Base-by-base conservation (phyloP, 352 stramenopile genomes). In the Phytophthora gonapodyides region DNA sequence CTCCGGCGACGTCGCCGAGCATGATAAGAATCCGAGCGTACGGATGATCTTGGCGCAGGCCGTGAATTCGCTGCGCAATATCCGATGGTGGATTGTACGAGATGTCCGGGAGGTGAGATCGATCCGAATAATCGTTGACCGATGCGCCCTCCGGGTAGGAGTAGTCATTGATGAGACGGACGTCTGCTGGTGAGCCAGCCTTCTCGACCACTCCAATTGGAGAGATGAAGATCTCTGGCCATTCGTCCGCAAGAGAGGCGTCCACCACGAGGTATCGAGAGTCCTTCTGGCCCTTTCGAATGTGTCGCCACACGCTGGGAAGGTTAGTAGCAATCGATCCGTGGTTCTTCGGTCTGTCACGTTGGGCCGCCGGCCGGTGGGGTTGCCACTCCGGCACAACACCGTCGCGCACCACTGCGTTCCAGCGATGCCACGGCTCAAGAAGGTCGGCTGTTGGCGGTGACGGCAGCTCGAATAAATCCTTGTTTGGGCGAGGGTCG, bases 121-220 rank as follows among this genome's bases (percentile, higher is more conserved):
- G 53, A 13, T 61, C 53, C 2, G 53, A 46, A 27, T 46, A 61
- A 24, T 61, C 41, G n/a, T 61, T 61, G 12, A 61, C 19, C 4
- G 40, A 61, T 7, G 30, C 8, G 6, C 13, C 30, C 6, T 41
- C 46, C 8, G 53, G 52, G 27, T 46, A 41, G 8, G 53, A 52
- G 16, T 45, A 61, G 53, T 61, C 42, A 36, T 51, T 30, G 11
- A 61, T 43, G 2, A 61, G 21, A 5, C 24, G 41, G 21, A 61
- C 31, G 30, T 61, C 53, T 11, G 33, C 42, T 13, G 41, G 13
- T 11, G 33, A 12, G 9, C 53, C 53, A 6, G 16, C 13, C 42
- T 61, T 61, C 13, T 61, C 41, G 7, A 52, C 41, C 2, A 52
- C 33, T 17, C 53, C 53, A 1, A 45, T 15, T 6, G 53, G 53